phyloP scores from a whole-genome alignment of 345 rosid genomes.

The Pugionium dolabratum region DNA sequence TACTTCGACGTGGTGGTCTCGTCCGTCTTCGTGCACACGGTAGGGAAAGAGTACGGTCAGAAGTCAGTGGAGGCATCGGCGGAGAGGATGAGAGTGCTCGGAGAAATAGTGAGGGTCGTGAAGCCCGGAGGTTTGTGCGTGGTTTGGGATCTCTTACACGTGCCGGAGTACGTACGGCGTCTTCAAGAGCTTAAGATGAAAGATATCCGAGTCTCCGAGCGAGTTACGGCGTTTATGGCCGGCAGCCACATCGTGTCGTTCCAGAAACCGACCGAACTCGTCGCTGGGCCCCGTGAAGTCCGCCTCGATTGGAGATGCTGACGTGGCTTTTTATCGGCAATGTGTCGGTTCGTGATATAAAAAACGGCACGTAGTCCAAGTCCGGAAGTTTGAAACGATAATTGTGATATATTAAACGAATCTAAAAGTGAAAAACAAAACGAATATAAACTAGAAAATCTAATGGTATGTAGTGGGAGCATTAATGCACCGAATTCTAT shows the following conservation, averaged over 20 bases:
- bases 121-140: slow-evolving; percentile 83
- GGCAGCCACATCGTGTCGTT: slow-evolving; percentile 86
- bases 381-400: slow-evolving; percentile 19
- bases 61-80: slow-evolving; percentile 88
- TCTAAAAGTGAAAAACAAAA: slow-evolving; percentile 22
- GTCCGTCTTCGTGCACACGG: slow-evolving; percentile 75
- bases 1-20: slow-evolving; percentile 96
- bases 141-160: slow-evolving; percentile 88
- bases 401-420: slow-evolving; percentile 32
- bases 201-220: slow-evolving; percentile 71
- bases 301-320: slow-evolving; percentile 74
- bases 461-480: no score
- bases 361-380: slow-evolving; percentile 30
- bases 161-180: slow-evolving; percentile 79
- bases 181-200: slow-evolving; percentile 89
- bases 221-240: slow-evolving; percentile 93
- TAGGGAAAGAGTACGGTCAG: slow-evolving; percentile 82
- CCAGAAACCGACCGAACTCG: slow-evolving; percentile 72
- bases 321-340: slow-evolving; percentile 3
- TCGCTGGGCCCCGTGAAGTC: slow-evolving; percentile 64
- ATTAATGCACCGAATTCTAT: not conserved
- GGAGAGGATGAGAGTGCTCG: slow-evolving; percentile 83
- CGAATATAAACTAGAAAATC: slow-evolving; percentile 41
- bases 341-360: slow-evolving; percentile 18
- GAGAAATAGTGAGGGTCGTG: slow-evolving; percentile 86